Evolutionary conservation across 75 land plant species (phyloP).

Genomic region (Picea sitchensis): DNA sequence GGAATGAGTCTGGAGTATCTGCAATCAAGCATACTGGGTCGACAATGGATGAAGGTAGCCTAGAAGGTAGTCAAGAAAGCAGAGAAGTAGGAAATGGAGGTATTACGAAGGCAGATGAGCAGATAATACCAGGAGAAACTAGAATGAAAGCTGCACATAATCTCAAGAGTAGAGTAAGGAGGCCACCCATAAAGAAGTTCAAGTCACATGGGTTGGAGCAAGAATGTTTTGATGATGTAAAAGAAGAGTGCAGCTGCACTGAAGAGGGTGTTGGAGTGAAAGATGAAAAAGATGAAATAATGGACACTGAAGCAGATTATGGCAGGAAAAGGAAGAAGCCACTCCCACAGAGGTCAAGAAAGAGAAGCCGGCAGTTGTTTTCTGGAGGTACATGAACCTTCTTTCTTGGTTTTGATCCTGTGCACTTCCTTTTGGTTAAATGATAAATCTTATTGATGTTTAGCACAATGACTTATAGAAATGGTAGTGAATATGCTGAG

Average conservation of each 20-base stretch:
- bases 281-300: conserved; percentile 27
- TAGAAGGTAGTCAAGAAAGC: conserved; percentile 77
- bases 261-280: conserved; percentile 45
- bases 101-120: conserved; percentile 26
- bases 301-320: conserved; percentile 21
- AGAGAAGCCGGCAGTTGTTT: conserved; percentile 74
- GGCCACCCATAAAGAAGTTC: conserved; percentile 26
- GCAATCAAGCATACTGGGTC: conserved; percentile 37
- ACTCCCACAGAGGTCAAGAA: conserved; percentile 51
- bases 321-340: conserved; percentile 24
- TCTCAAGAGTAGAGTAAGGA: conserved; percentile 35
- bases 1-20: conserved; percentile 25
- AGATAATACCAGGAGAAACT: conserved; percentile 14
- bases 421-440: not conserved
- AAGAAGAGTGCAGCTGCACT: conserved; percentile 77
- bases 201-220: conserved; percentile 26
- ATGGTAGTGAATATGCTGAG: too few relatives aligned
- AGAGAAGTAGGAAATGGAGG: conserved; percentile 65
- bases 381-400: conserved; percentile 57
- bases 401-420: not conserved
- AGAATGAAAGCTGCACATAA: conserved; percentile 15
- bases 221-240: conserved; percentile 47
- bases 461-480: too few relatives aligned
- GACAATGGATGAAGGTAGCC: conserved; percentile 42
- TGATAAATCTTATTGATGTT: too few relatives aligned